Percentiles rank a stretch among this genome's conserved stretches.
phyloP scores from a whole-genome alignment of 2,329 filamentous ascomycete species.

The Ophiostoma populinum region DNA sequence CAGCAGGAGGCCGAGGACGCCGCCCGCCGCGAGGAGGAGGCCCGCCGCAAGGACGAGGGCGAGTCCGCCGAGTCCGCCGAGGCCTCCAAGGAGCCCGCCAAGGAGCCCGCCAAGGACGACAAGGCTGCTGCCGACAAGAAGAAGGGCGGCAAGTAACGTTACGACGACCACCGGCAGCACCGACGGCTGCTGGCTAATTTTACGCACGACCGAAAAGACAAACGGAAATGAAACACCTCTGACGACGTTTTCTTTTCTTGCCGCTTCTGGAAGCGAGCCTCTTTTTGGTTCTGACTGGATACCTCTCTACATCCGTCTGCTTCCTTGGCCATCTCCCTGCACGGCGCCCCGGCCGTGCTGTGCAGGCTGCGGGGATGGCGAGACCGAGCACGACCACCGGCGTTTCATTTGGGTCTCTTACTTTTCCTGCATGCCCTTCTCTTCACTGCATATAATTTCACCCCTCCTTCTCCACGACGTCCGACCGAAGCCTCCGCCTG shows the following conservation, averaged over 20 bases:
- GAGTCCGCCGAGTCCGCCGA: not conserved
- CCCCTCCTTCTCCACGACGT: not conserved
- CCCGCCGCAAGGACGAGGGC: not conserved
- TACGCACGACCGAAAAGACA: not conserved
- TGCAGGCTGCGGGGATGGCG: too few relatives aligned
- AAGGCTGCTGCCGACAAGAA: slow-evolving; percentile 5
- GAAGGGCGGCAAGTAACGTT: slow-evolving; percentile 1
- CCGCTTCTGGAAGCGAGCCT: slow-evolving; percentile 1
- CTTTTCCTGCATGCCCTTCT: not conserved
- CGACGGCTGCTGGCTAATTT: not conserved
- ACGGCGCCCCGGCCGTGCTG: too few relatives aligned
- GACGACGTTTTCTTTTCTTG: slow-evolving; percentile 1
- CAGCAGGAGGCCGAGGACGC: slow-evolving; percentile 9
- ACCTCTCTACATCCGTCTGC: too few relatives aligned
- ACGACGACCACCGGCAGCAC: not conserved
- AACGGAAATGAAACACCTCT: not conserved
- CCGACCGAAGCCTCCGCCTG: too few relatives aligned
- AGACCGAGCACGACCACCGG: not conserved
- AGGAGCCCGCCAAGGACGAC: slow-evolving; percentile 4
- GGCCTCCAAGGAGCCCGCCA: not conserved
- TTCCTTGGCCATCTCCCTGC: too few relatives aligned
- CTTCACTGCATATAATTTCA: not conserved
- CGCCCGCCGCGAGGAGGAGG: slow-evolving; percentile 5
- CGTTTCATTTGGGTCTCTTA: not conserved
- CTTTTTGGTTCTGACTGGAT: slow-evolving; percentile 1